These are phyloP conservation scores for Apiospora kogelbergensis DNA, from an alignment of 2,329 filamentous ascomycete genomes.

Conservation along the genomic window DNA sequence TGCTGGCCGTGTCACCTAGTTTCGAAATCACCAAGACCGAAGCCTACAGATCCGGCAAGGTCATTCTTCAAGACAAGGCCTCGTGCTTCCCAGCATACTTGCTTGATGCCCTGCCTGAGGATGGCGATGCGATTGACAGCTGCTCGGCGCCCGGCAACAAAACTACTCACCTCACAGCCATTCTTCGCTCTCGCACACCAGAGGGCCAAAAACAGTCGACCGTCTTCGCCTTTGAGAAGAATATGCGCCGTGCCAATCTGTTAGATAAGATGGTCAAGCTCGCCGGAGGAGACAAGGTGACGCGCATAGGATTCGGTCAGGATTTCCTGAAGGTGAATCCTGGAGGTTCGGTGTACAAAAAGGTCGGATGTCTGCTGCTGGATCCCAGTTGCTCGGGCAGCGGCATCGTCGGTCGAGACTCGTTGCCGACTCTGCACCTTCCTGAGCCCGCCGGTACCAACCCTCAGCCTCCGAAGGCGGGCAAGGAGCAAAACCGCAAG, in stretches of 20 bases:
- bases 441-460: conserved; percentile 35
- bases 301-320: conserved; percentile 68
- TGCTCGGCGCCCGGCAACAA: conserved; percentile 97
- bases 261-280: conserved; percentile 81
- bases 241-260: conserved; percentile 68
- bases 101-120: conserved; percentile 64
- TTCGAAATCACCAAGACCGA: conserved; percentile 70
- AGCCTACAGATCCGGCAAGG: conserved; percentile 72
- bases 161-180: conserved; percentile 86
- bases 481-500: conserved; percentile 38
- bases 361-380: conserved; percentile 80
- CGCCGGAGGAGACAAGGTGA: conserved; percentile 68
- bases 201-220: conserved; percentile 36
- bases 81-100: conserved; percentile 95
- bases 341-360: conserved; percentile 54
- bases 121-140: conserved; percentile 83
- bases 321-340: conserved; percentile 84
- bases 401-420: conserved; percentile 88
- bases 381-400: conserved; percentile 96
- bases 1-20: conserved; percentile 74
- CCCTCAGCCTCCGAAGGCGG: conserved; percentile 39
- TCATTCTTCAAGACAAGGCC: conserved; percentile 95
- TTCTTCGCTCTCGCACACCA: conserved; percentile 52
- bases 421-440: conserved; percentile 68
- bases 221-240: conserved; percentile 81